Evolutionary conservation across 768 basidiomycete species (phyloP).

Genomic region (Leccinum imitatum): DNA sequence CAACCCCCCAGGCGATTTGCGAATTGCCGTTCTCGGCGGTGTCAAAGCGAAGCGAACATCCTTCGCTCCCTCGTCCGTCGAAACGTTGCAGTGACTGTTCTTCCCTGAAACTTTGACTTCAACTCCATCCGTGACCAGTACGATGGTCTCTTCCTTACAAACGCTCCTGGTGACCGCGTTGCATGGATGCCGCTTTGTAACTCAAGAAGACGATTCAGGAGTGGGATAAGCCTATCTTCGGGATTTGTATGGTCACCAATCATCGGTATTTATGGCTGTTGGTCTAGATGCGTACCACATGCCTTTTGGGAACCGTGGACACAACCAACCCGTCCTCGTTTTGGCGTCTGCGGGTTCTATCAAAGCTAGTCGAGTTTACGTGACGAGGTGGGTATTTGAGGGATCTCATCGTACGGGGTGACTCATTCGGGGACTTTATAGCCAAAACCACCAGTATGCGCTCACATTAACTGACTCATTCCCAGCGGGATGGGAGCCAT

Average conservation of each 20-base stretch:
- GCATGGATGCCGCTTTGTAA: constrained; percentile 79
- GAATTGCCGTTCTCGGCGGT: constrained; percentile 94
- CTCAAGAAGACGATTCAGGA: constrained; percentile 80
- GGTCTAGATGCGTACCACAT: constrained; percentile 96
- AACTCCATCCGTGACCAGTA: constrained; percentile 85
- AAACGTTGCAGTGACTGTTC: constrained; percentile 88
- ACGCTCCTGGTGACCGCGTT: constrained; percentile 96
- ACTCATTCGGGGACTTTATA: constrained; percentile 24
- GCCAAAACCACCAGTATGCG: constrained; percentile 91
- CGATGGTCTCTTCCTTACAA: constrained; percentile 94
- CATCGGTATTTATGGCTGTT: constrained; percentile 85
- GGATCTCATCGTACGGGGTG: too few relatives aligned
- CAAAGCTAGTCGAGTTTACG: constrained; percentile 94
- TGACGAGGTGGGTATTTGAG: constrained; percentile 69
- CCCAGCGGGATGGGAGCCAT: constrained; percentile 96
- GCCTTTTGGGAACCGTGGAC: constrained; percentile 99
- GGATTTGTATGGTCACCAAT: constrained; percentile 99
- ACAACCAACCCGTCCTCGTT: constrained; percentile 97
- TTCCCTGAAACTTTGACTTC: constrained; percentile 98
- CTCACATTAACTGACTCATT: constrained; percentile 90
- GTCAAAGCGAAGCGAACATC: constrained; percentile 88
- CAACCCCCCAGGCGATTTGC: constrained; percentile 62
- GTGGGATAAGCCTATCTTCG: constrained; percentile 94
- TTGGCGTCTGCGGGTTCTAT: constrained; percentile 90
- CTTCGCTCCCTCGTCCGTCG: constrained; percentile 88